Conservation (phyloP, 768 basidiomycete genomes). For the Russula vinacea region DNA sequence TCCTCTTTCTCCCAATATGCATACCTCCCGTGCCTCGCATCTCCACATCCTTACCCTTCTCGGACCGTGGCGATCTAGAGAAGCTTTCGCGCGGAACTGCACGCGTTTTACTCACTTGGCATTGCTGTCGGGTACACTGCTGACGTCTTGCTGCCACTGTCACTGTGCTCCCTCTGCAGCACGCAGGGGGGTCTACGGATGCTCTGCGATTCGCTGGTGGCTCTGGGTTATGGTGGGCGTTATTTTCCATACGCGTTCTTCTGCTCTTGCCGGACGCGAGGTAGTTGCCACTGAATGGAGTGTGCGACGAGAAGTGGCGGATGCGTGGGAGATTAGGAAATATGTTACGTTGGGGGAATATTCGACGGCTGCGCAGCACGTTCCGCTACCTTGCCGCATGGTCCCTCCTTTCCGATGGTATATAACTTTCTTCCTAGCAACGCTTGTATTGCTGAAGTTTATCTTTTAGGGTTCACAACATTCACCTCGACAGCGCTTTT, state of each 20-base stretch:
- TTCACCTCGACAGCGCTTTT: slow-evolving; percentile 91
- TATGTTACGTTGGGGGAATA: slow-evolving; percentile 73
- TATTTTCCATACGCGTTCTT: slow-evolving; percentile 75
- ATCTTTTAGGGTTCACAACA: slow-evolving; percentile 77
- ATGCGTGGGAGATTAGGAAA: slow-evolving; percentile 75
- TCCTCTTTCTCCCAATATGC: no score
- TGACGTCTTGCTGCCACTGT: slow-evolving; percentile 73
- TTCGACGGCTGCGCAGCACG: slow-evolving; percentile 72
- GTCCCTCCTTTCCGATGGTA: slow-evolving; percentile 92
- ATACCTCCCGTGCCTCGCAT: slow-evolving; percentile 60
- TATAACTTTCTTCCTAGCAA: slow-evolving; percentile 30
- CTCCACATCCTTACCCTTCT: slow-evolving; percentile 20
- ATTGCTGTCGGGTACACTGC: slow-evolving; percentile 85
- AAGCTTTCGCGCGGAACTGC: slow-evolving; percentile 74
- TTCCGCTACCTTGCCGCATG: slow-evolving; percentile 90
- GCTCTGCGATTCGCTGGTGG: slow-evolving; percentile 75
- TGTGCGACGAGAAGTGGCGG: slow-evolving; percentile 49
- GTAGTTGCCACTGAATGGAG: slow-evolving; percentile 41
- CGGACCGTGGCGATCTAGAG: slow-evolving; percentile 43
- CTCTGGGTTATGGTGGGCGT: slow-evolving; percentile 85
- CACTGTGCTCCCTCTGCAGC: slow-evolving; percentile 73
- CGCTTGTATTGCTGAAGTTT: not conserved
- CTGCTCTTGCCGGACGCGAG: slow-evolving; percentile 59
- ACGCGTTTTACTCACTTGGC: slow-evolving; percentile 76
- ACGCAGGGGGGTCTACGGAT: slow-evolving; percentile 70